Evolutionary conservation across 352 stramenopile genomes (phyloP).

Genomic region (Aphanomyces invadans): DNA sequence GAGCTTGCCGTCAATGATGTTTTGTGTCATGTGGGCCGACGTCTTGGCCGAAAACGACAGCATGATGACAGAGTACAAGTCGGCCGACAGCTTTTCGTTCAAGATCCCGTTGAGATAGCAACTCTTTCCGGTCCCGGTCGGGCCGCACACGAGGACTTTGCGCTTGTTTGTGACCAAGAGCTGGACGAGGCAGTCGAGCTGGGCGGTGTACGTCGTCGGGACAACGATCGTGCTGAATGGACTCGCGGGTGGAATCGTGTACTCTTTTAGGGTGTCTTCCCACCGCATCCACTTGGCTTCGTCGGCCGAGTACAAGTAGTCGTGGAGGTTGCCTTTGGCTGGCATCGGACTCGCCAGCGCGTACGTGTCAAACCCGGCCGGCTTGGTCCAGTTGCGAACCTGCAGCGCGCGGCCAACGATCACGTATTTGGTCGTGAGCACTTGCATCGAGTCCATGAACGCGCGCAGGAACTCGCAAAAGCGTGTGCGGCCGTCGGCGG

Average conservation of each 20-base stretch:
- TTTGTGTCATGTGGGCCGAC: constrained; percentile 91
- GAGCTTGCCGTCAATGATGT: constrained; percentile 93
- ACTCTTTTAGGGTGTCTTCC: constrained; percentile 83
- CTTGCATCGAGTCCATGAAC: constrained; percentile 64
- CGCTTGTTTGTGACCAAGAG: constrained; percentile 73
- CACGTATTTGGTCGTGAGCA: constrained; percentile 62
- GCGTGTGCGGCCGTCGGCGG: constrained; percentile 46
- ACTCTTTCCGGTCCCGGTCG: constrained; percentile 90
- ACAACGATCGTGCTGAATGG: constrained; percentile 91
- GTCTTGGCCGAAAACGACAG: constrained; percentile 91
- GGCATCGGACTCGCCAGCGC: constrained; percentile 45
- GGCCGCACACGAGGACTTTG: constrained; percentile 86
- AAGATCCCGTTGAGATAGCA: constrained; percentile 86
- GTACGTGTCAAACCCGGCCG: constrained; percentile 57
- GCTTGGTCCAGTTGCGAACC: constrained; percentile 74
- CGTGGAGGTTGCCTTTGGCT: constrained; percentile 67
- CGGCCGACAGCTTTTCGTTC: constrained; percentile 65
- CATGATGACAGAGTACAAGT: constrained; percentile 81
- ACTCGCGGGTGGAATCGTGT: constrained; percentile 76
- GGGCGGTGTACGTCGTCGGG: constrained; percentile 88
- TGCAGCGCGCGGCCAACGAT: constrained; percentile 70
- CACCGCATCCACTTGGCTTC: constrained; percentile 86
- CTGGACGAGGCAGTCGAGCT: constrained; percentile 84
- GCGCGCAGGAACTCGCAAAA: constrained; percentile 81
- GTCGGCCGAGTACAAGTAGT: constrained; percentile 80